Evolutionary conservation across 306 rosid species (phyloP).

Genomic region (Dalbergia oliveri): DNA sequence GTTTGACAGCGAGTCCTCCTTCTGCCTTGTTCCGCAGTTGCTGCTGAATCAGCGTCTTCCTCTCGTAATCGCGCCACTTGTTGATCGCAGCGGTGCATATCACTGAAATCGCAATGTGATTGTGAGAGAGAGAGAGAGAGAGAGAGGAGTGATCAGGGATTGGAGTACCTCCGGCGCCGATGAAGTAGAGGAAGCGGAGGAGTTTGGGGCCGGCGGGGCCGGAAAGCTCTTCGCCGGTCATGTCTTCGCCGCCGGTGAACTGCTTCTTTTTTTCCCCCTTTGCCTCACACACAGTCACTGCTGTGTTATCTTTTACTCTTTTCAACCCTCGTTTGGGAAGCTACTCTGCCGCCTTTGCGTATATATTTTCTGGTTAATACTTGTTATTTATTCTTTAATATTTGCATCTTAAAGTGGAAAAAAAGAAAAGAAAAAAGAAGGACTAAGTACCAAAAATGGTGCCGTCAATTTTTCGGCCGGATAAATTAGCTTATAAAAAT

Average conservation of each 20-base stretch:
- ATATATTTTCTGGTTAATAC: too few species aligned
- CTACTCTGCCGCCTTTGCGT: background rate
- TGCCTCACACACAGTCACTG: background rate
- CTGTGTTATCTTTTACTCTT: background rate
- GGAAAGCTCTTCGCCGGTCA: constrained; percentile 79
- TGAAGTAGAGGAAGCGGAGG: constrained; percentile 66
- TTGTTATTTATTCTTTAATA: too few species aligned
- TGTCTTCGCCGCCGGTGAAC: constrained; percentile 37
- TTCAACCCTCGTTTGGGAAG: background rate
- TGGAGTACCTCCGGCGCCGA: constrained; percentile 84
- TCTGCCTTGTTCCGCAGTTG: constrained; percentile 39
- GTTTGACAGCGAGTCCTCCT: constrained; percentile 17
- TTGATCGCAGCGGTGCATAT: constrained; percentile 60
- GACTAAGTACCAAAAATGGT: too few species aligned
- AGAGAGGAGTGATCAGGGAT: constrained; percentile 2
- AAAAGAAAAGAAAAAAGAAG: too few species aligned
- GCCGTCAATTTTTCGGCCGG: too few species aligned
- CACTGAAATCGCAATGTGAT: constrained; percentile 52
- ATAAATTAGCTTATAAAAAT: too few species aligned
- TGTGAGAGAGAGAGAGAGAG: background rate
- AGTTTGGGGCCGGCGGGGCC: constrained; percentile 97
- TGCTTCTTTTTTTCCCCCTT: background rate
- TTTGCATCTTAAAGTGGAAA: too few species aligned
- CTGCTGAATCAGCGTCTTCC: constrained; percentile 50
- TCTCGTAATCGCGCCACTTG: constrained; percentile 69